Base-by-base conservation (phyloP, 2,329 filamentous ascomycete species). In the Claviceps paspali region DNA sequence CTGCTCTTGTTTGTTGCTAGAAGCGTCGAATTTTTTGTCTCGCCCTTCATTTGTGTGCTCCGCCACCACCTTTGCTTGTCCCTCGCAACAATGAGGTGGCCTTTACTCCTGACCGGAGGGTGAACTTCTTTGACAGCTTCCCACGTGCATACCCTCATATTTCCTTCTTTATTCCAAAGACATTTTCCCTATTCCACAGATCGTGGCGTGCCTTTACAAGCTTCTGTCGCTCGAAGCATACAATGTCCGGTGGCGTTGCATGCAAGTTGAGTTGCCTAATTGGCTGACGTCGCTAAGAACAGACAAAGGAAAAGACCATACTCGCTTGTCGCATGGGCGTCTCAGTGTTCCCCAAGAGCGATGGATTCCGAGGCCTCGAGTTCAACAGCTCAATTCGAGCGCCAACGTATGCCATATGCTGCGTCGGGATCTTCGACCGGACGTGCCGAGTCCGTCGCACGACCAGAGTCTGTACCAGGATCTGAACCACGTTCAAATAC, bases 351-450 rank as follows among this genome's bases (percentile, higher is more conserved):
- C 6, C 12, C 12, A 19, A n/a, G 18, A 19, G 18, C 15, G 2
- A 56, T 56, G 53, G 47, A 53, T 38, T 22, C 49, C 10, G 43
- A 42, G 19, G 47, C 48, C 5, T 52, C 49, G 45, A 43, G 49
- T 38, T 52, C 50, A 47, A 27, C 27, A 6, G 19, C 35, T 17
- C 23, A 17, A 3, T 26, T 29, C 18, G 43, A 36, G 21, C 38
- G 33, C 19, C 28, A 38, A 15, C 33, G 40, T 15, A 37, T 28
- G 29, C 39, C 39, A 11, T 38, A 43, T 15, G 9, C 32, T 11
- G 30, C 39, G 11, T 28, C 34, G 5, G 29, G 14, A n/a, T 23
- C 33, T 9, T 39, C 36, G 14, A 14, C 8, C 26, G 37, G 9
- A 14, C 37, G 22, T 17, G 17, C 15, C 19, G 36, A 41, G 24